Conservation (phyloP, 139 green algal species). For the Tetratostichococcus sp. region DNA sequence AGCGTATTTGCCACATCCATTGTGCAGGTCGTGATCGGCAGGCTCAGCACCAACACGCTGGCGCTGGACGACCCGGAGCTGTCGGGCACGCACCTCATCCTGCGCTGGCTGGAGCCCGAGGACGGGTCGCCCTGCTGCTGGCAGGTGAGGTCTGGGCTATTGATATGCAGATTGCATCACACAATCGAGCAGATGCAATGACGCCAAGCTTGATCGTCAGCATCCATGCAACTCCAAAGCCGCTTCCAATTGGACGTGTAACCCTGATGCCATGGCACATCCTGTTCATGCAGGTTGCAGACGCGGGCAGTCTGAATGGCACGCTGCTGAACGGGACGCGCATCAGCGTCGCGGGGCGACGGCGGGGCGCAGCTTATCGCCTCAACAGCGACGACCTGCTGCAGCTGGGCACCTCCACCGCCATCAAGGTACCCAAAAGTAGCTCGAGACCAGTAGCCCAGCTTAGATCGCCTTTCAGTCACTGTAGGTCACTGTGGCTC, state of each 20-base stretch:
- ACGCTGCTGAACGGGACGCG: slow-evolving; percentile 53
- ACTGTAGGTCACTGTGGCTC: too few relatives aligned
- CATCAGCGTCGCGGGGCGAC: slow-evolving; percentile 51
- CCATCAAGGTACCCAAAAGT: slow-evolving; percentile 9
- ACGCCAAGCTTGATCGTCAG: too few relatives aligned
- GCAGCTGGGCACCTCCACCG: slow-evolving; percentile 27
- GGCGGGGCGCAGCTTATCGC: slow-evolving; percentile 32
- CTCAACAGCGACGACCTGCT: slow-evolving; percentile 50
- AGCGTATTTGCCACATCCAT: neutral
- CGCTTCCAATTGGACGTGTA: too few relatives aligned
- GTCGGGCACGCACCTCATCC: slow-evolving; percentile 47
- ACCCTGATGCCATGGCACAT: neutral
- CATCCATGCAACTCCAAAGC: too few relatives aligned
- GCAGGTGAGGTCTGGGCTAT: slow-evolving; percentile 25
- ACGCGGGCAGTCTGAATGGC: slow-evolving; percentile 74
- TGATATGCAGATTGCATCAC: too few relatives aligned
- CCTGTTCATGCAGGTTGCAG: slow-evolving; percentile 28
- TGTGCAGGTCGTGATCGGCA: slow-evolving; percentile 56
- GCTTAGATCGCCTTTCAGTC: too few relatives aligned
- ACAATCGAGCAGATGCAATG: too few relatives aligned
- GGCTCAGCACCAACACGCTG: slow-evolving; percentile 38
- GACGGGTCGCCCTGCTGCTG: slow-evolving; percentile 25
- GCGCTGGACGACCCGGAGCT: slow-evolving; percentile 65
- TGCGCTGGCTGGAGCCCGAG: slow-evolving; percentile 44
- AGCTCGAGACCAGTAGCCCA: too few relatives aligned